Conservation (phyloP, 2,329 filamentous ascomycete genomes). For the Lachnellula suecica region DNA sequence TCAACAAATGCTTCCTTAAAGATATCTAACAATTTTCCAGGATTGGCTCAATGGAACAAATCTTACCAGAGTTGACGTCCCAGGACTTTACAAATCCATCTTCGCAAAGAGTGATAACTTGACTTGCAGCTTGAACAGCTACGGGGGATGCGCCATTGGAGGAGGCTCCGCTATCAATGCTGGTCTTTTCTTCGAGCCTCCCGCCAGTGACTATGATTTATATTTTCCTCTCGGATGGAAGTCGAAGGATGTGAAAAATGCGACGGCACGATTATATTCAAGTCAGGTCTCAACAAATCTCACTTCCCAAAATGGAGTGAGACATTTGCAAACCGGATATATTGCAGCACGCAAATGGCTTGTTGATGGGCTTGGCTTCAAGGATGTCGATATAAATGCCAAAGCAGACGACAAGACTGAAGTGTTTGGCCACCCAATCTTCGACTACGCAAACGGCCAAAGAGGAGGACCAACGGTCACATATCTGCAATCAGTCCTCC, state of each 20-base stretch:
- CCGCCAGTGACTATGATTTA: constrained; percentile 50
- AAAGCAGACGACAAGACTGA: constrained; percentile 44
- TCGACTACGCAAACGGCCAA: constrained; percentile 48
- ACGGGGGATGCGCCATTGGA: constrained; percentile 39
- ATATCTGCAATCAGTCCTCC: constrained; percentile 47
- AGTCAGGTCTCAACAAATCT: constrained; percentile 44
- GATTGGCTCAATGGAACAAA: constrained; percentile 49
- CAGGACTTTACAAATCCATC: constrained; percentile 48
- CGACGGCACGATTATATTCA: constrained; percentile 43
- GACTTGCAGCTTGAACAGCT: constrained; percentile 33
- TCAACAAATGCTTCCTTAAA: constrained; percentile 42
- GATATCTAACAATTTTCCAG: constrained; percentile 18
- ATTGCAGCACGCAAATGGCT: constrained; percentile 37
- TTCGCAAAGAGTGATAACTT: constrained; percentile 41
- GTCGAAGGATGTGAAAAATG: constrained; percentile 44
- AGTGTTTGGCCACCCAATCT: constrained; percentile 49
- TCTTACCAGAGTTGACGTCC: constrained; percentile 50
- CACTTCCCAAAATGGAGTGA: constrained; percentile 44
- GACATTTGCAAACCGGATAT: constrained; percentile 49
- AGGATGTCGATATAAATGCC: constrained; percentile 47
- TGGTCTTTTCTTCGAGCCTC: constrained; percentile 52
- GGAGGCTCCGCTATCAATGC: constrained; percentile 55
- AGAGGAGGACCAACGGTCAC: constrained; percentile 48
- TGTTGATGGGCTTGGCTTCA: constrained; percentile 46
- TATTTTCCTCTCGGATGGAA: constrained; percentile 52